Evolutionary conservation across 2,329 filamentous ascomycete genomes (phyloP).

Genomic region (Ophiosphaerella herpotricha): DNA sequence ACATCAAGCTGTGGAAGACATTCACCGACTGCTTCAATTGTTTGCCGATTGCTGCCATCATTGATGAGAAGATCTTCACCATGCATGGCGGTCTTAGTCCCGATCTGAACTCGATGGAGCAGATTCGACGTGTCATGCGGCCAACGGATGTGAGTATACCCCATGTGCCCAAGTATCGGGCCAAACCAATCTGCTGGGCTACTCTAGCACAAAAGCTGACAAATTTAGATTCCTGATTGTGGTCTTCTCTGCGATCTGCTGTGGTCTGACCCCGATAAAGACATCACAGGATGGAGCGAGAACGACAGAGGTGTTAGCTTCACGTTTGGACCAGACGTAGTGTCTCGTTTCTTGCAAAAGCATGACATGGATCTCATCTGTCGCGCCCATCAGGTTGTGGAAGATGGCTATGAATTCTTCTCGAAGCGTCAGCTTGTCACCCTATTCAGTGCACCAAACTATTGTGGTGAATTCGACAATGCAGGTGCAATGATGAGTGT

Average conservation of each 20-base stretch:
- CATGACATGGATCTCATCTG: constrained; percentile 99
- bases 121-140: constrained; percentile 98
- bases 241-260: constrained; percentile 95
- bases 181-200: constrained; percentile 19
- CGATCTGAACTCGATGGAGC: constrained; percentile 99
- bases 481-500: constrained; percentile 99
- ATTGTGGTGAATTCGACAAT: constrained; percentile 99
- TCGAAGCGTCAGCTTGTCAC: constrained; percentile 97
- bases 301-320: constrained; percentile 99
- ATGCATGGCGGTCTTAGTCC: constrained; percentile 98
- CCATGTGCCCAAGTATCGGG: background rate
- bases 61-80: constrained; percentile 99
- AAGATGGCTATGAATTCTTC: constrained; percentile 99
- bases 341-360: constrained; percentile 96
- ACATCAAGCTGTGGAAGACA: constrained; percentile 99
- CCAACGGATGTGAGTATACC: constrained; percentile 85
- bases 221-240: constrained; percentile 89
- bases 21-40: constrained; percentile 99
- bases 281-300: constrained; percentile 98
- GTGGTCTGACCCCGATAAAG: constrained; percentile 99
- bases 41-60: constrained; percentile 95
- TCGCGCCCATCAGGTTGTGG: constrained; percentile 96
- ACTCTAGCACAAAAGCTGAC: constrained; percentile 46
- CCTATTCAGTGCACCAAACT: constrained; percentile 97
- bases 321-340: constrained; percentile 96